A percentile compares a stretch with the other conserved stretches of the same genome.
These are phyloP conservation scores for Elongisporangium prolatum DNA, from an alignment of 352 stramenopile species.

Conservation along the genomic window DNA sequence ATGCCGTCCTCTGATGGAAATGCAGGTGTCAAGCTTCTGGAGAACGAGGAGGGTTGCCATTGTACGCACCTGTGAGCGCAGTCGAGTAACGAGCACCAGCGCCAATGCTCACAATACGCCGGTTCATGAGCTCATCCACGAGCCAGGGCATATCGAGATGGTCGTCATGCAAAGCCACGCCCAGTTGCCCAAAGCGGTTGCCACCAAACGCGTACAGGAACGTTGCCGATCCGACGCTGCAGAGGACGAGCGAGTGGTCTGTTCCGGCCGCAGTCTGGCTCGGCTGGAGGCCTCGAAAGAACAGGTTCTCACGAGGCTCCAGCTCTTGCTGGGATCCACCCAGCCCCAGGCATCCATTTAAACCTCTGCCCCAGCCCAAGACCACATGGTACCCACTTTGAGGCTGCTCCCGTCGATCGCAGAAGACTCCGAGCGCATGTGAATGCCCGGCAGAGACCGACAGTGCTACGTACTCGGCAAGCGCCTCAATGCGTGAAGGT, in stretches of 20 bases:
- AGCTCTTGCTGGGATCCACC: constrained; percentile 25
- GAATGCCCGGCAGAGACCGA: constrained; percentile 43
- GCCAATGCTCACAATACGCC: constrained; percentile 35
- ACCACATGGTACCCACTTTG: constrained; percentile 31
- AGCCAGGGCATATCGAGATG: constrained; percentile 54
- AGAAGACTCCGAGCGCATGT: constrained; percentile 48
- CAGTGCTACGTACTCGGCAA: constrained; percentile 23
- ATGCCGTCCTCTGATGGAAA: constrained; percentile 39
- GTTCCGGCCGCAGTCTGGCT: constrained; percentile 37
- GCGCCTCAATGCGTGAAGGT: constrained; percentile 22
- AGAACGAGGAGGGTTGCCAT: background rate
- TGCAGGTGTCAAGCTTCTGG: background rate
- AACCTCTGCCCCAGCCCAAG: constrained; percentile 40
- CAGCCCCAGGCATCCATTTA: constrained; percentile 49
- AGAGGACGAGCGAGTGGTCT: constrained; percentile 69
- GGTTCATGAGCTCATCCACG: constrained; percentile 43
- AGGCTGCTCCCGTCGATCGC: constrained; percentile 2
- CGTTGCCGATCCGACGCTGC: constrained; percentile 23
- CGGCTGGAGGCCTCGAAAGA: constrained; percentile 55
- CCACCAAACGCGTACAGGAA: constrained; percentile 72
- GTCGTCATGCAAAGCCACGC: constrained; percentile 25
- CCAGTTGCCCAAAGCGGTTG: constrained; percentile 62
- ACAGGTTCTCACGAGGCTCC: constrained; percentile 37
- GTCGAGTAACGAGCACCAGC: constrained; percentile 53
- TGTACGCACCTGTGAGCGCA: constrained; percentile 32